phyloP scores from a whole-genome alignment of 2,329 filamentous ascomycete genomes.

The Aureobasidium melanogenum region DNA sequence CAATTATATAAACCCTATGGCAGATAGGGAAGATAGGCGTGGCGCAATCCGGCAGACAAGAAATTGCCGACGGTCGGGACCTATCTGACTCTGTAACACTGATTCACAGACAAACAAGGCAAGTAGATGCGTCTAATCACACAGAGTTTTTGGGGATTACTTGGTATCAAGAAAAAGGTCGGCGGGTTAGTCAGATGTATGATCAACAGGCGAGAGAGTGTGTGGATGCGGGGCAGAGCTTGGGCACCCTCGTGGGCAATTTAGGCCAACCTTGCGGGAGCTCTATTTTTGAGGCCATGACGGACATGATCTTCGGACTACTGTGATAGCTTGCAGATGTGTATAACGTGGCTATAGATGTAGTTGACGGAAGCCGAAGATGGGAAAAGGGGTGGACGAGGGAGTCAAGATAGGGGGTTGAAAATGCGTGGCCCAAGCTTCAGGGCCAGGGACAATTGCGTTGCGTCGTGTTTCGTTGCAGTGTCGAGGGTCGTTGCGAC shows the following conservation, averaged over 20 bases:
- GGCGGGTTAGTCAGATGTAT: conserved; percentile 8
- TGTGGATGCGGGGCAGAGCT: not conserved
- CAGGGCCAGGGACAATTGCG: not conserved
- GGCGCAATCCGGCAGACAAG: not conserved
- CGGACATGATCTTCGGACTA: not conserved
- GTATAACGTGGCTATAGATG: not conserved
- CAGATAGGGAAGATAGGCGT: not conserved
- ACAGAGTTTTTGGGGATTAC: not conserved
- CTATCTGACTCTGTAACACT: not conserved
- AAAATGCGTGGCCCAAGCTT: not conserved
- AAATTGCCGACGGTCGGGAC: not conserved
- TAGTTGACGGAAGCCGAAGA: not conserved
- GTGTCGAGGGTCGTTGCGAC: not conserved
- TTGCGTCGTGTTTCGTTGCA: not conserved
- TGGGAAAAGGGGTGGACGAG: not conserved
- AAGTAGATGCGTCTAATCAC: not conserved
- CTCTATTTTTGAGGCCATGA: not conserved
- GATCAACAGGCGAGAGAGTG: not conserved
- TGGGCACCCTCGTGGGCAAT: conserved; percentile 6
- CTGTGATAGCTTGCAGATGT: not conserved
- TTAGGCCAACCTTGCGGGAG: not conserved
- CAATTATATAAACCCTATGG: not conserved
- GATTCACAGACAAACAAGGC: not conserved
- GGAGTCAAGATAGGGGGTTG: not conserved
- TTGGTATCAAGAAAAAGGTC: not conserved